A percentile compares a stretch with the other conserved stretches of the same genome.
phyloP scores from a whole-genome alignment of 176 grass and related monocot genomes.

The Puya raimondii region DNA sequence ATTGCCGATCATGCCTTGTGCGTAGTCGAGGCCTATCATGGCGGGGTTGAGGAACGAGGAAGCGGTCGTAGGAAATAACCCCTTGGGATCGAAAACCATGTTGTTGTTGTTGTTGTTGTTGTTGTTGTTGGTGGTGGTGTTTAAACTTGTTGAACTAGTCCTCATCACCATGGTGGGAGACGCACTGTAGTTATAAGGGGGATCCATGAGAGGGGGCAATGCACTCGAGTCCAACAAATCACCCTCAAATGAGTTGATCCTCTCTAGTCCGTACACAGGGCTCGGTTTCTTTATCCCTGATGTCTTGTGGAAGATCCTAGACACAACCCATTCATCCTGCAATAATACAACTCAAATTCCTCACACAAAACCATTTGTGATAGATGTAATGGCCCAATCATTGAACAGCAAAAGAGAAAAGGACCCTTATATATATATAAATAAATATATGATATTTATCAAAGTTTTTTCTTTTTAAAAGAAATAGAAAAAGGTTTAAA shows the following conservation, averaged over 20 bases:
- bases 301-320: constrained; percentile 76
- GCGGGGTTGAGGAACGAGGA: neutral
- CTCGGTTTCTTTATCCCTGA: constrained; percentile 17
- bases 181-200: neutral
- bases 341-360: neutral
- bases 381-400: constrained; percentile 3
- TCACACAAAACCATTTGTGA: neutral
- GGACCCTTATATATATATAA: too few relatives aligned
- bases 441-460: too few relatives aligned
- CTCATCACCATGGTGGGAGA: too few relatives aligned
- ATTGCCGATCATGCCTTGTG: neutral
- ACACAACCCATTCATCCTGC: constrained; percentile 88
- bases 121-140: neutral
- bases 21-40: constrained; percentile 3
- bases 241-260: constrained; percentile 33
- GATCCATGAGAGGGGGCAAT: constrained; percentile 57
- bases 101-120: neutral
- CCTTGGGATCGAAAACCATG: constrained; percentile 8
- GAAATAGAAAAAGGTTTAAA: neutral
- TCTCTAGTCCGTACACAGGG: constrained; percentile 39
- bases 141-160: too few relatives aligned
- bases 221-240: constrained; percentile 43
- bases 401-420: too few relatives aligned
- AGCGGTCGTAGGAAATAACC: neutral
- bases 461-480: too few relatives aligned